These are phyloP conservation scores for Uncinocarpus reesii DNA, from an alignment of 2,329 filamentous ascomycete genomes.

Conservation along the genomic window DNA sequence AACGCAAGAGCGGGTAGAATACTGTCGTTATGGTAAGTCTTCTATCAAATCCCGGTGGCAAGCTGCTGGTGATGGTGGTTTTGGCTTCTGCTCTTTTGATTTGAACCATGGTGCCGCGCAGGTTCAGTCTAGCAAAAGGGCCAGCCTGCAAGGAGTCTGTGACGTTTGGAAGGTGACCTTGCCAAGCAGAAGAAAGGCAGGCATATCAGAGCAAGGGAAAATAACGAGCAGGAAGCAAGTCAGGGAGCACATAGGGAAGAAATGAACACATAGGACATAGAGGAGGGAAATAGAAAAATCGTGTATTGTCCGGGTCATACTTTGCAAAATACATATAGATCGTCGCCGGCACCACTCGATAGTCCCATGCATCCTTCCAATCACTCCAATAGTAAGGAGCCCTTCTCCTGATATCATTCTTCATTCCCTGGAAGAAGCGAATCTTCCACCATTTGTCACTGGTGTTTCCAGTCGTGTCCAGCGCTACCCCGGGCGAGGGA, in stretches of 20 bases:
- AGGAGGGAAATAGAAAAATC: slow-evolving; percentile 11
- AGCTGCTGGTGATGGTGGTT: not conserved
- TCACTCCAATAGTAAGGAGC: slow-evolving; percentile 71
- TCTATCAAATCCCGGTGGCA: slow-evolving; percentile 1
- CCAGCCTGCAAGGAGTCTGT: too few relatives aligned
- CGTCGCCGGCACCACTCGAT: slow-evolving; percentile 75
- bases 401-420: slow-evolving; percentile 63
- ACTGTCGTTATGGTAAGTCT: slow-evolving; percentile 37
- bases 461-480: slow-evolving; percentile 4
- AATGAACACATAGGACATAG: too few relatives aligned
- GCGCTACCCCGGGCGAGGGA: not conserved
- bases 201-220: too few relatives aligned
- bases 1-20: slow-evolving; percentile 81
- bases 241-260: not conserved
- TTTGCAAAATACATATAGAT: slow-evolving; percentile 95
- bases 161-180: too few relatives aligned
- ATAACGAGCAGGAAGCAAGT: too few relatives aligned
- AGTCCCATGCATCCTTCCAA: slow-evolving; percentile 81
- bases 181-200: too few relatives aligned
- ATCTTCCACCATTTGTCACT: slow-evolving; percentile 61
- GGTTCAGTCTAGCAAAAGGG: too few relatives aligned
- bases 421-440: slow-evolving; percentile 65
- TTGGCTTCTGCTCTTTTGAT: not conserved
- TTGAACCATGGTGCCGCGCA: not conserved
- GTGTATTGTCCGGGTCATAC: slow-evolving; percentile 40